Percentiles rank a stretch among this genome's conserved stretches.
Conservation (phyloP, 768 basidiomycete genomes). For the Amanita muscaria region DNA sequence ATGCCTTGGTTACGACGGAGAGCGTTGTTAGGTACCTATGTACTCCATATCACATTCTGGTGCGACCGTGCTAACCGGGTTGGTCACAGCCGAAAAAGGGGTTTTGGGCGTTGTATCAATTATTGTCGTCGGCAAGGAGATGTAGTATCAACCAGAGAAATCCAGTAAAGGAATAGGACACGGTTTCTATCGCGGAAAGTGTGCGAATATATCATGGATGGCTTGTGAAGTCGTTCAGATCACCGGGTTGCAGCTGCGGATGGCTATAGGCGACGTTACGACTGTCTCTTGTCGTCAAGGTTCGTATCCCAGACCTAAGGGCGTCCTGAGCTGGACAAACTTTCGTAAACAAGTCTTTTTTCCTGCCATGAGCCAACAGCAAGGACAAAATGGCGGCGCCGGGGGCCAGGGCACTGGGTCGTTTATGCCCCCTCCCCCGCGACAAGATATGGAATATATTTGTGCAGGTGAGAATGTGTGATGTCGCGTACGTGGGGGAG, state of each 20-base stretch:
- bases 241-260: not conserved
- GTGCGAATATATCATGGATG: too few species aligned
- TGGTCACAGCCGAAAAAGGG: slow-evolving; percentile 31
- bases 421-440: slow-evolving; percentile 31
- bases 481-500: slow-evolving; percentile 12
- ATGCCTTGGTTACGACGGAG: slow-evolving; percentile 49
- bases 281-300: too few species aligned
- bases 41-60: slow-evolving; percentile 32
- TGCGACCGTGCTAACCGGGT: slow-evolving; percentile 24
- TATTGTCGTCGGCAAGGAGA: slow-evolving; percentile 57
- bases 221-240: not conserved
- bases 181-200: too few species aligned
- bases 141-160: slow-evolving; percentile 4
- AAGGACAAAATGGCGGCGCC: slow-evolving; percentile 15
- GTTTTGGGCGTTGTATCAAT: slow-evolving; percentile 26
- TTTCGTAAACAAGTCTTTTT: slow-evolving; percentile 13
- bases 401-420: slow-evolving; percentile 16
- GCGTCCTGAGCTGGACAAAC: too few species aligned
- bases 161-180: not conserved
- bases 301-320: too few species aligned
- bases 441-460: slow-evolving; percentile 73
- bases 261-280: too few species aligned
- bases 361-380: slow-evolving; percentile 32
- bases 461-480: slow-evolving; percentile 57
- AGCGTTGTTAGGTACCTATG: slow-evolving; percentile 43